These are phyloP conservation scores for Corynespora cassiicola DNA, from an alignment of 2,329 filamentous ascomycete species.

Conservation along the genomic window DNA sequence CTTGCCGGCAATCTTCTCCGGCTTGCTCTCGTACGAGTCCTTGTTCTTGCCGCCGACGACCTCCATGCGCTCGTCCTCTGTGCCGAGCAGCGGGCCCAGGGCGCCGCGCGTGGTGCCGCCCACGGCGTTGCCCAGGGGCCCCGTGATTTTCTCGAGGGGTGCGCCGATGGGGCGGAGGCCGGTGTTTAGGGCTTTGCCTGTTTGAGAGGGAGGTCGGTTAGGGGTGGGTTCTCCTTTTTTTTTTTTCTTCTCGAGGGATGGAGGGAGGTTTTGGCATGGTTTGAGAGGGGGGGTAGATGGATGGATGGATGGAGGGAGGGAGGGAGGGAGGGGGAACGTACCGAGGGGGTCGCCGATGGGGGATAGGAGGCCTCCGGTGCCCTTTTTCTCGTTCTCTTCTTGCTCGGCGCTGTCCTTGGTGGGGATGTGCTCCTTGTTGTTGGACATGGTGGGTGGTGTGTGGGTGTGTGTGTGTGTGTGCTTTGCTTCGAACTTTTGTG, in stretches of 20 bases:
- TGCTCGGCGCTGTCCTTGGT: conserved; percentile 18
- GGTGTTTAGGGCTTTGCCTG: conserved; percentile 45
- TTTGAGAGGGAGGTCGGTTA: conserved; percentile 9
- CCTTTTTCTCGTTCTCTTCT: conserved; percentile 25
- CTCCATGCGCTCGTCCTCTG: conserved; percentile 43
- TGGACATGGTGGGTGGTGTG: conserved; percentile 14
- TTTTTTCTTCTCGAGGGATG: no score
- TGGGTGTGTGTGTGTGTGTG: neutral
- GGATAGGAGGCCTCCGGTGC: conserved; percentile 34
- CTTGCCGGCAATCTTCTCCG: conserved; percentile 46
- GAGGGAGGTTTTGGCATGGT: neutral
- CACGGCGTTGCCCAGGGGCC: conserved; percentile 43
- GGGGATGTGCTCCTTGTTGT: conserved; percentile 37
- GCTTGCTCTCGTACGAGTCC: conserved; percentile 43
- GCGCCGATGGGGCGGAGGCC: conserved; percentile 48
- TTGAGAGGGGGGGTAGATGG: neutral
- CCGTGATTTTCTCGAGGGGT: conserved; percentile 45
- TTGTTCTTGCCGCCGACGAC: conserved; percentile 48
- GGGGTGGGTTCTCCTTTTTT: no score
- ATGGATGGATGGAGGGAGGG: neutral
- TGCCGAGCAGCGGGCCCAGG: conserved; percentile 42
- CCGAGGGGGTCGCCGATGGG: conserved; percentile 39
- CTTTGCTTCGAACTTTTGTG: neutral
- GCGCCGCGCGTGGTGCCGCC: conserved; percentile 45
- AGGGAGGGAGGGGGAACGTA: conserved; percentile 15